phyloP scores from a whole-genome alignment of 2,329 filamentous ascomycete genomes.

The Hypoxylon sp. region DNA sequence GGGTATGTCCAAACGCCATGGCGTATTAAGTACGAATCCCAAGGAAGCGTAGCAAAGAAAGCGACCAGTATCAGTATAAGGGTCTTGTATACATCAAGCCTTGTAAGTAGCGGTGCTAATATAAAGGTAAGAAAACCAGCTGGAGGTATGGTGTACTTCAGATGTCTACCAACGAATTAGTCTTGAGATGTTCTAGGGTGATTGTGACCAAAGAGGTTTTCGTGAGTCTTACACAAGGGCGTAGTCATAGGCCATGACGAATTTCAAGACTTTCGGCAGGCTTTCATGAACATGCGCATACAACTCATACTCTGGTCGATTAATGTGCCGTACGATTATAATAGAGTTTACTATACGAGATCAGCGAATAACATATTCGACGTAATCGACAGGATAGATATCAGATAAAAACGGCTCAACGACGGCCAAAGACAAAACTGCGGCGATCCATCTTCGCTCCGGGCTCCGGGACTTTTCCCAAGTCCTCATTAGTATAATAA shows the following conservation, averaged over 20 bases:
- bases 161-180: slow-evolving; percentile 63
- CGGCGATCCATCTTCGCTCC: slow-evolving; percentile 22
- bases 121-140: slow-evolving; percentile 71
- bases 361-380: not conserved
- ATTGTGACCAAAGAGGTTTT: not conserved
- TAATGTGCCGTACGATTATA: slow-evolving; percentile 20
- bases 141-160: slow-evolving; percentile 77
- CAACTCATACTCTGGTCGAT: slow-evolving; percentile 8
- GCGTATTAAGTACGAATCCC: slow-evolving; percentile 82
- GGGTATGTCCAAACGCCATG: slow-evolving; percentile 80
- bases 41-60: slow-evolving; percentile 78
- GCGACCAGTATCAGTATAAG: slow-evolving; percentile 73
- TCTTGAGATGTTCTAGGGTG: not conserved
- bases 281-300: slow-evolving; percentile 14
- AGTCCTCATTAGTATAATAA: not conserved
- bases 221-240: slow-evolving; percentile 49
- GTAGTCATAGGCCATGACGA: slow-evolving; percentile 52
- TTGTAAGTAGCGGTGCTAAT: slow-evolving; percentile 73
- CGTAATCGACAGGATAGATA: not conserved
- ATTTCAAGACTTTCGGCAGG: slow-evolving; percentile 18
- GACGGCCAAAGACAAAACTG: slow-evolving; percentile 16
- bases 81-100: slow-evolving; percentile 74
- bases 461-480: slow-evolving; percentile 20
- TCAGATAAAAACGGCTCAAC: slow-evolving; percentile 3
- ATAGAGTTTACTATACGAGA: slow-evolving; percentile 36